Evolutionary conservation across 2,329 filamentous ascomycete genomes (phyloP).

Genomic region (Aschersonia sp.): DNA sequence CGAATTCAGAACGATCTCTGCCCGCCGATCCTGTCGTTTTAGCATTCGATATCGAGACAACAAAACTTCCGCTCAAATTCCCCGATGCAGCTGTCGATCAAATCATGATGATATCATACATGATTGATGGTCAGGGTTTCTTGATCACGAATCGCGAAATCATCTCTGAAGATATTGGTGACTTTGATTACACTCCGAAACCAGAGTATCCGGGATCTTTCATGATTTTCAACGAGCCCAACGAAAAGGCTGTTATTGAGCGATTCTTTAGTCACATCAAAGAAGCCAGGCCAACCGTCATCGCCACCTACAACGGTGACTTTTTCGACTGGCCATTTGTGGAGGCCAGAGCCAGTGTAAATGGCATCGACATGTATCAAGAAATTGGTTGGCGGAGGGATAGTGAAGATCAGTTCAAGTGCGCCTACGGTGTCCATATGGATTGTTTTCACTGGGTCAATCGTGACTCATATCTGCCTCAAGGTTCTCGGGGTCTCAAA

Average conservation of each 20-base stretch:
- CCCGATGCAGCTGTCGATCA: constrained; percentile 90
- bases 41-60: constrained; percentile 98
- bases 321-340: constrained; percentile 99
- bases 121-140: constrained; percentile 98
- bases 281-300: constrained; percentile 84
- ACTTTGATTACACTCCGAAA: constrained; percentile 97
- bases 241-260: constrained; percentile 78
- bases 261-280: constrained; percentile 95
- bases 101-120: constrained; percentile 99
- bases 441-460: constrained; percentile 99
- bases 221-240: constrained; percentile 95
- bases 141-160: constrained; percentile 97
- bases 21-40: constrained; percentile 95
- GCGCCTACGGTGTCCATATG: constrained; percentile 94
- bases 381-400: constrained; percentile 97
- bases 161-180: constrained; percentile 89
- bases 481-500: constrained; percentile 93
- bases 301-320: constrained; percentile 99
- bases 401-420: constrained; percentile 90
- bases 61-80: constrained; percentile 90
- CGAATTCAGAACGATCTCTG: constrained; percentile 74
- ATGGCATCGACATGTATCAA: constrained; percentile 97
- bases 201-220: constrained; percentile 92
- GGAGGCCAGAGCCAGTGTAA: constrained; percentile 79
- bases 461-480: constrained; percentile 92